Evolutionary conservation across 1,284 basidiomycete genomes (phyloP).

Genomic region (Tremellales sp.): DNA sequence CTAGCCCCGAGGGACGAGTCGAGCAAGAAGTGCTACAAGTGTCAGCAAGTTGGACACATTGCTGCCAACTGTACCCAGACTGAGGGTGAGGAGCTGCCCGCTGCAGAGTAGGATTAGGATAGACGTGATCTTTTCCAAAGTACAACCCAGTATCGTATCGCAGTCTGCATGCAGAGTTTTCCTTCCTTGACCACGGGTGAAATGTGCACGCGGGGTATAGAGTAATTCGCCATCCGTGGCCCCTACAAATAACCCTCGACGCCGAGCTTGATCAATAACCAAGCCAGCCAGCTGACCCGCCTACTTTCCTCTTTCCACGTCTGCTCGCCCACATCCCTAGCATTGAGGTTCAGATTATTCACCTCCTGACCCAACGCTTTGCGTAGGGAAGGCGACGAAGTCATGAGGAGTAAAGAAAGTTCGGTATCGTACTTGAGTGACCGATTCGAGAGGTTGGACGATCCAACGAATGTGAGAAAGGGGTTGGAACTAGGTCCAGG

Average conservation of each 20-base stretch:
- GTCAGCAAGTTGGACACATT: slow-evolving; percentile 46
- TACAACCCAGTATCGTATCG: too few relatives aligned
- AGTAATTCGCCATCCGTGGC: too few relatives aligned
- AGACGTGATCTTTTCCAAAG: too few relatives aligned
- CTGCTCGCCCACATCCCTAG: slow-evolving; percentile 49
- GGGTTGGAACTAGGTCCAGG: slow-evolving; percentile 63
- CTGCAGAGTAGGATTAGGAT: slow-evolving; percentile 22
- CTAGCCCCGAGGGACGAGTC: slow-evolving; percentile 44
- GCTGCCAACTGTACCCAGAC: slow-evolving; percentile 17
- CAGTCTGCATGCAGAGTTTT: too few relatives aligned
- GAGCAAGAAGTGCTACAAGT: slow-evolving; percentile 48
- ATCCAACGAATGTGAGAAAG: slow-evolving; percentile 82
- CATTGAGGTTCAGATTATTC: slow-evolving; percentile 46
- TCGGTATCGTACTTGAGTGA: slow-evolving; percentile 90
- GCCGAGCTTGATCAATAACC: slow-evolving; percentile 56
- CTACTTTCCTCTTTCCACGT: slow-evolving; percentile 56
- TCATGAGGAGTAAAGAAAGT: slow-evolving; percentile 78
- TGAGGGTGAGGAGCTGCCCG: slow-evolving; percentile 20
- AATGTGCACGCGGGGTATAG: too few relatives aligned
- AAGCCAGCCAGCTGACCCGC: slow-evolving; percentile 66
- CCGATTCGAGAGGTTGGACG: slow-evolving; percentile 90
- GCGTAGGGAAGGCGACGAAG: slow-evolving; percentile 54
- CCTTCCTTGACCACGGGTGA: too few relatives aligned
- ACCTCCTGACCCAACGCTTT: slow-evolving; percentile 51
- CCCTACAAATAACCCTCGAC: slow-evolving; percentile 48